Percentiles rank a stretch among this genome's conserved stretches.
Conservation (phyloP, 1,284 basidiomycete species). For the Mrakiaceae sp. region DNA sequence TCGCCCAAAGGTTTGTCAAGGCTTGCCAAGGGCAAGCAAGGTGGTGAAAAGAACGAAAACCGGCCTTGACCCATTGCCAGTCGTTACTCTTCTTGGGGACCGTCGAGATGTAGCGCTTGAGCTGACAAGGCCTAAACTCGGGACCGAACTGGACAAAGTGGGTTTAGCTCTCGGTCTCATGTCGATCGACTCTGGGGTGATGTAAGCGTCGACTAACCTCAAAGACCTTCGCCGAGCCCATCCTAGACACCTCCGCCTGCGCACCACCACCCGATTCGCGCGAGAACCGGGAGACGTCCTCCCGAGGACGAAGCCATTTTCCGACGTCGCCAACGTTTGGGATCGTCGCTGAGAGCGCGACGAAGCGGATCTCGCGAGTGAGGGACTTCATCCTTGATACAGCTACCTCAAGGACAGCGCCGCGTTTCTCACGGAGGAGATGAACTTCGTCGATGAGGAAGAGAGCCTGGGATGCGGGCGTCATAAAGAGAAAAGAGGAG, state of each 20-base stretch:
- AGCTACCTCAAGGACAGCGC: slow-evolving; percentile 85
- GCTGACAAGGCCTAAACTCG: slow-evolving; percentile 72
- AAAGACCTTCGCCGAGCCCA: slow-evolving; percentile 53
- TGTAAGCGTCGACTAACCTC: slow-evolving; percentile 41
- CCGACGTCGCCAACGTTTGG: slow-evolving; percentile 89
- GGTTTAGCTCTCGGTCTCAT: background rate
- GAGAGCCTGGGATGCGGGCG: slow-evolving; percentile 29
- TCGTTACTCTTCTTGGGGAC: slow-evolving; percentile 53
- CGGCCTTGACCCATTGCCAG: slow-evolving; percentile 53
- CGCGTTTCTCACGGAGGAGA: slow-evolving; percentile 75
- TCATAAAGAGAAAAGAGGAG: too few relatives aligned
- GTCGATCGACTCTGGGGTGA: background rate
- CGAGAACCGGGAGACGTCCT: background rate
- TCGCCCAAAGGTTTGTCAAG: background rate
- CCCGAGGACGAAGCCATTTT: slow-evolving; percentile 59
- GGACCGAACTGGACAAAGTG: slow-evolving; percentile 62
- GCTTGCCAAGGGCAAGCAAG: too few relatives aligned
- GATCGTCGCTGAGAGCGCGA: slow-evolving; percentile 77
- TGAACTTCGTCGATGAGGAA: slow-evolving; percentile 94
- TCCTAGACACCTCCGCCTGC: slow-evolving; percentile 25
- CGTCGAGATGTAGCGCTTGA: slow-evolving; percentile 59
- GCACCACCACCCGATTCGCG: too few relatives aligned
- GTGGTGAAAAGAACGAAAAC: too few relatives aligned
- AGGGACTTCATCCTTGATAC: slow-evolving; percentile 77
- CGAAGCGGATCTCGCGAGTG: slow-evolving; percentile 60